phyloP scores from a whole-genome alignment of 73 alveolate genomes.

The Symbiodinium natans region DNA sequence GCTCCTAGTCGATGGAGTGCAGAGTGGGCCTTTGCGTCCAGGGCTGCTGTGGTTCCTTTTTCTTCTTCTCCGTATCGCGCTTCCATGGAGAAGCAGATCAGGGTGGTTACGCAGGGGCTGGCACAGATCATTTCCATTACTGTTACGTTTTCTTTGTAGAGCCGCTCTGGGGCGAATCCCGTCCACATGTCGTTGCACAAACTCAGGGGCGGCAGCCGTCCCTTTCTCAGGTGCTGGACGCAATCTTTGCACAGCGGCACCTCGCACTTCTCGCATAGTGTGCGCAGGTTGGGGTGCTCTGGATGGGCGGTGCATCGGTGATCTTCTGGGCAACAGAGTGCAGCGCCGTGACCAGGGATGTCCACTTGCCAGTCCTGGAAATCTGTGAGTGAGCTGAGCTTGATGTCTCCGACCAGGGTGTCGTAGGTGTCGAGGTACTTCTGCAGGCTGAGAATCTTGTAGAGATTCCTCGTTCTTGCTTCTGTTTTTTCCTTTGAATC shows the following conservation, averaged over 20 bases:
- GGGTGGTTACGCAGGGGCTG: slow-evolving; percentile 37
- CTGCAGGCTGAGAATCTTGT: neutral
- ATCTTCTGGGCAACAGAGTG: slow-evolving; percentile 38
- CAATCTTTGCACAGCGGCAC: too few species aligned
- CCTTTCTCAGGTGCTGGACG: neutral
- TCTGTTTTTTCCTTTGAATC: too few species aligned
- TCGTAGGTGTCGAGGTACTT: neutral
- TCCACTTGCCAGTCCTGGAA: neutral
- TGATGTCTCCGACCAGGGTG: neutral
- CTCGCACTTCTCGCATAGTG: slow-evolving; percentile 17
- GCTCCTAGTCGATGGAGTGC: slow-evolving; percentile 50
- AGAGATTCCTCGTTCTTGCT: neutral
- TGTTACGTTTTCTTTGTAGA: slow-evolving; percentile 24
- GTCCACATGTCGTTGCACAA: slow-evolving; percentile 85
- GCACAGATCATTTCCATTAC: slow-evolving; percentile 46
- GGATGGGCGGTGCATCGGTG: neutral
- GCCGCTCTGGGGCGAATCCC: slow-evolving; percentile 33
- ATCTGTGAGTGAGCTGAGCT: neutral
- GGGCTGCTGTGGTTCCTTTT: neutral
- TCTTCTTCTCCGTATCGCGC: slow-evolving; percentile 9
- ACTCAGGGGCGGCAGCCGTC: slow-evolving; percentile 46
- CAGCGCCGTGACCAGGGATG: neutral
- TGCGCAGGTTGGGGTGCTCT: neutral
- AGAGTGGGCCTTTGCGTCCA: slow-evolving; percentile 40
- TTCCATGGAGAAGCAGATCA: slow-evolving; percentile 54